A percentile compares a stretch with the other conserved stretches of the same genome.
Conservation (phyloP, 164 flowering plant genomes). For the Macadamia integrifolia region DNA sequence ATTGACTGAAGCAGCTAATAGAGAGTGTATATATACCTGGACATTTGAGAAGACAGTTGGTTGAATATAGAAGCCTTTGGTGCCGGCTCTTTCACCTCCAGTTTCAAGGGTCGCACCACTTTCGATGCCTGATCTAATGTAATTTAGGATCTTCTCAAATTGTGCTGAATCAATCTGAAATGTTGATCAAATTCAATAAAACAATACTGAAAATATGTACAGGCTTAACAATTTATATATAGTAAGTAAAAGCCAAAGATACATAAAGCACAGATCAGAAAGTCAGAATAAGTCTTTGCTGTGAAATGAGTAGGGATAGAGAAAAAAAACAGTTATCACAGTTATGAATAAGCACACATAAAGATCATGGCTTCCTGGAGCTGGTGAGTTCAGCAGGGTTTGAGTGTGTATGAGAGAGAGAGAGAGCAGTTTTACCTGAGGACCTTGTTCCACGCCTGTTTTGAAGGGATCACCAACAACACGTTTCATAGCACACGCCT, state of each 20-base stretch:
- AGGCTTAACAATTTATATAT: not conserved
- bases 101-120: constrained; percentile 74
- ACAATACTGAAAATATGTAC: constrained; percentile 1
- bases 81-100: constrained; percentile 74
- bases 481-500: constrained; percentile 65
- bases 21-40: constrained; percentile 32
- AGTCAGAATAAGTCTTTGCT: not conserved
- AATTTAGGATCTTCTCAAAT: constrained; percentile 63
- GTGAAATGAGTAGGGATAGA: no score
- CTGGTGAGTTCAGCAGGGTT: not conserved
- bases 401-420: not conserved
- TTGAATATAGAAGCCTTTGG: constrained; percentile 72
- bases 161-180: constrained; percentile 76
- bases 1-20: not conserved
- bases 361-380: no score
- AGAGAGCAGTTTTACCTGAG: constrained; percentile 50
- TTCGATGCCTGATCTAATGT: constrained; percentile 64
- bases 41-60: constrained; percentile 97
- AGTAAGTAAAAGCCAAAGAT: not conserved
- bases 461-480: constrained; percentile 88
- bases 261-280: not conserved
- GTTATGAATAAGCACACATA: no score
- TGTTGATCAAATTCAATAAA: not conserved
- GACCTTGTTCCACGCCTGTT: constrained; percentile 86
- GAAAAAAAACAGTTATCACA: not conserved